These are phyloP conservation scores for Phyllosticta capitalensis DNA, from an alignment of 2,329 filamentous ascomycete species.

Conservation along the genomic window DNA sequence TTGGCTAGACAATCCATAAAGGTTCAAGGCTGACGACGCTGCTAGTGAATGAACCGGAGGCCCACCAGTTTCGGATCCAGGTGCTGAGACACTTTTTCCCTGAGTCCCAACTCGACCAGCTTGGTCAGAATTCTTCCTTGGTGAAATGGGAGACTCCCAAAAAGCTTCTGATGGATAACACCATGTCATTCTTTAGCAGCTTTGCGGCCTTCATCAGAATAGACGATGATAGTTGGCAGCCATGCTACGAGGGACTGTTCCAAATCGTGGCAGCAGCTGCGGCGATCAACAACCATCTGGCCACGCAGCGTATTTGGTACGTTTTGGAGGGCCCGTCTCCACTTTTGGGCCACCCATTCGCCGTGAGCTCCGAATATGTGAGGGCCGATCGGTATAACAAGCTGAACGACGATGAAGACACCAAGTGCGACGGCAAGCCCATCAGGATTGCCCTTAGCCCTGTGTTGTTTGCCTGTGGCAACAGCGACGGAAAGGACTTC, in stretches of 20 bases:
- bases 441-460: background rate
- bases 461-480: background rate
- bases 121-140: background rate
- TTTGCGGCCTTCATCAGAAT: background rate
- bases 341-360: background rate
- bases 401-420: slow-evolving; percentile 1
- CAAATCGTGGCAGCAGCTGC: background rate
- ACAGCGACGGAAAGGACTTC: background rate
- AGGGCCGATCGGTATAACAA: background rate
- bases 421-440: background rate
- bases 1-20: no score
- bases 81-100: background rate
- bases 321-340: background rate
- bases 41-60: background rate
- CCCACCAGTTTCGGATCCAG: background rate
- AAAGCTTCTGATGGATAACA: no score
- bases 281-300: background rate
- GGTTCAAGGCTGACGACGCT: no score
- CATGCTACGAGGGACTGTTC: background rate
- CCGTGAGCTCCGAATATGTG: background rate
- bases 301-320: background rate
- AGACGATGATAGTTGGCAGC: background rate
- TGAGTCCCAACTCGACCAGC: background rate
- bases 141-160: background rate
- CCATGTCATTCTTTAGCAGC: no score